Evolutionary conservation across 441 rosid genomes (phyloP), one percentile per base, ranked within the genome.

Genomic region (Rhodomyrtus psidioides): DNA sequence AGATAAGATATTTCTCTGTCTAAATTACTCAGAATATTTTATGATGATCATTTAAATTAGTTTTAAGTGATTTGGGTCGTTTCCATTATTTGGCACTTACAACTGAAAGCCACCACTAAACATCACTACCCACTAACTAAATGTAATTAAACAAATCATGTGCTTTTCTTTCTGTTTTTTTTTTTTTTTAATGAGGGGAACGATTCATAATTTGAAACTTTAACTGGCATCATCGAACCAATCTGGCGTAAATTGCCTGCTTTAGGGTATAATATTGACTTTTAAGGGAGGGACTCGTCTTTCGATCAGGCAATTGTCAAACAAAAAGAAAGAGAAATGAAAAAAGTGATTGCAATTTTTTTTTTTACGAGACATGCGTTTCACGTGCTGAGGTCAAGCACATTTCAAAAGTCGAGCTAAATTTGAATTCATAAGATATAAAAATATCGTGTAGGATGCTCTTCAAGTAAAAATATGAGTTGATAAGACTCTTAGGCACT

Each of bases 291-390:
- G 76, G 14, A 65, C 44, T 30, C 30, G 76, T 65, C 26, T 65
- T 65, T 65, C 7, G 42, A 17, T 62, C 6, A 56, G 5, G 26
- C 59, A 23, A 56, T 56, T 56, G 4, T 34, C 76, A 65, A 65
- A 34, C 26, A 65, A 34, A 65, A 34, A 28, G 6, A 60, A 0
- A 0, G 46, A 65, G 21, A 65, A 34, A 34, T 34, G 44, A 9
- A 34, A 30, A 65, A 70, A 5, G 4, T 10, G 16, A 70, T 21
- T 39, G 15, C 49, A 34, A 34, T 34, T 34, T 1, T 17, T 62
- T 17, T 62, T 16, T 62, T 17, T 2, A 30, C 3, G 0, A 62
- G 44, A 0, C 0, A 1, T 4, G 2, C 5, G 1, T 8, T 27
- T 7, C 0, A 8, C 1, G 2, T 21, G 9, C 1, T 21, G 0